phyloP scores from a whole-genome alignment of 2,329 filamentous ascomycete genomes.

The Arthrobotrys megalospora region DNA sequence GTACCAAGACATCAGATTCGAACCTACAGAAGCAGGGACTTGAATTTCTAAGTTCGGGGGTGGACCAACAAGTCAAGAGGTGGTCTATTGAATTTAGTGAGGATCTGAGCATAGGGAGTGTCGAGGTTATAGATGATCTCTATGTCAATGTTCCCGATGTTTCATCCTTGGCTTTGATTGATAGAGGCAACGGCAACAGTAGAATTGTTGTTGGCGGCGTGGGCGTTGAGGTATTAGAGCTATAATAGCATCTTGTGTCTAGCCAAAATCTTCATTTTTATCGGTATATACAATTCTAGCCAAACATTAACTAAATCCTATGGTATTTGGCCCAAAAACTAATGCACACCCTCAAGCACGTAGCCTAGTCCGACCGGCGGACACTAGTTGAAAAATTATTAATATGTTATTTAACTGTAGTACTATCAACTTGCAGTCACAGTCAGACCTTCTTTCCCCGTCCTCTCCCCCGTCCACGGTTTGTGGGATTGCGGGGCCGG shows the following conservation, averaged over 20 bases:
- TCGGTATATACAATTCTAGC: background rate
- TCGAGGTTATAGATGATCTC: constrained; percentile 31
- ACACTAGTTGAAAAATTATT: no score
- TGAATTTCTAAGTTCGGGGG: constrained; percentile 46
- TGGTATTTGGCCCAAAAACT: no score
- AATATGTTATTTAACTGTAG: background rate
- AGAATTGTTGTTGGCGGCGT: constrained; percentile 50
- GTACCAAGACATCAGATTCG: background rate
- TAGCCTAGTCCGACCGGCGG: no score
- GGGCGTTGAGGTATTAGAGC: constrained; percentile 48
- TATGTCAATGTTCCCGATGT: constrained; percentile 58
- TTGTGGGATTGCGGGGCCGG: constrained; percentile 40
- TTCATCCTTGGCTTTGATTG: constrained; percentile 29
- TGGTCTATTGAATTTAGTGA: constrained; percentile 39
- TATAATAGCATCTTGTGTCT: constrained; percentile 19
- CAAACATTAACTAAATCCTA: no score
- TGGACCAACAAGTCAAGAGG: constrained; percentile 57
- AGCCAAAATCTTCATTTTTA: background rate
- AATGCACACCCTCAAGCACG: no score
- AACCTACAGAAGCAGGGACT: background rate
- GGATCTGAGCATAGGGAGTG: background rate
- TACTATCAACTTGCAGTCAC: background rate
- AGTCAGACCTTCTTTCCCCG: constrained; percentile 28
- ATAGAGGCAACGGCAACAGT: background rate
- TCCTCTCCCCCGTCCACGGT: constrained; percentile 33